phyloP scores from a whole-genome alignment of 169 alveolate genomes.

The Eimeria acervulina region DNA sequence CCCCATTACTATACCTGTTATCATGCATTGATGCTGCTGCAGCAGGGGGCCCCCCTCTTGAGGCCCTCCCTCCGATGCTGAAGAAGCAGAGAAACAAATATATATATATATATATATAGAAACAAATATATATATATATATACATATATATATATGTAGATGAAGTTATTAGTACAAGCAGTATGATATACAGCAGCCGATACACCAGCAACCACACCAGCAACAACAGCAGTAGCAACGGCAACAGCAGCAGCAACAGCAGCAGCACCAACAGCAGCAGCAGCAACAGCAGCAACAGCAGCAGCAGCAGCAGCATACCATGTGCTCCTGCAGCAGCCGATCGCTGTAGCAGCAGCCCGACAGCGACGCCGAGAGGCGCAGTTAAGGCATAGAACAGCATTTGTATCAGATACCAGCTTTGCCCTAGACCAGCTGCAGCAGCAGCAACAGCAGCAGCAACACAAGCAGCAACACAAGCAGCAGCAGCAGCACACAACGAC shows the following conservation, averaged over 20 bases:
- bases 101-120: background rate
- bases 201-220: too few relatives aligned
- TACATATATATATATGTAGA: background rate
- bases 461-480: background rate
- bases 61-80: background rate
- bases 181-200: background rate
- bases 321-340: background rate
- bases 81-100: background rate
- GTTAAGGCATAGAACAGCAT: conserved; percentile 67
- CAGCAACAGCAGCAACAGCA: conserved; percentile 51
- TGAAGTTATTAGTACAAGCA: background rate
- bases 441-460: conserved; percentile 36
- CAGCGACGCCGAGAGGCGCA: conserved; percentile 67
- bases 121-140: background rate
- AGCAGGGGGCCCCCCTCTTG: background rate
- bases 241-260: conserved; percentile 25
- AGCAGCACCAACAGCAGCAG: conserved; percentile 20
- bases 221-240: background rate
- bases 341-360: conserved; percentile 1
- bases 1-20: conserved; percentile 68
- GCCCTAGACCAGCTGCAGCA: conserved; percentile 20
- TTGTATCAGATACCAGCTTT: conserved; percentile 49
- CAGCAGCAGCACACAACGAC: background rate
- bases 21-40: background rate
- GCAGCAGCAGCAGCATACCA: conserved; percentile 59